A percentile compares a stretch with the other conserved stretches of the same genome.
Conservation (phyloP, 2,329 filamentous ascomycete species). For the Cladosporium oxysporum region DNA sequence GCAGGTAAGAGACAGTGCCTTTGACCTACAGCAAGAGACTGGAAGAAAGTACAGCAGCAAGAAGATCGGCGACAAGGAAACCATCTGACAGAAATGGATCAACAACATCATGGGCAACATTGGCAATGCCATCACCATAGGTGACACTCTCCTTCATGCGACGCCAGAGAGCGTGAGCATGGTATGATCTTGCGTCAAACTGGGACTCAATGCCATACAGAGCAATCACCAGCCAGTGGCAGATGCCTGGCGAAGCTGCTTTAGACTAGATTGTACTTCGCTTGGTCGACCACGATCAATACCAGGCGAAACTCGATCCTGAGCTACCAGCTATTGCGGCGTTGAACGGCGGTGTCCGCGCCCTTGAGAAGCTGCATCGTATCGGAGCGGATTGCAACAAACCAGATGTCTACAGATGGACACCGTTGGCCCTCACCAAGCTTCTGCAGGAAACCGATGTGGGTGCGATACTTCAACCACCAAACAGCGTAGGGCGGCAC, state of each 20-base stretch:
- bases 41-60: slow-evolving; percentile 20
- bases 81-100: slow-evolving; percentile 23
- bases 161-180: slow-evolving; percentile 27
- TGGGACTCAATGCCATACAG: slow-evolving; percentile 26
- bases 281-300: slow-evolving; percentile 19
- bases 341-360: slow-evolving; percentile 21
- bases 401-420: slow-evolving; percentile 25
- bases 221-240: slow-evolving; percentile 27
- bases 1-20: slow-evolving; percentile 3
- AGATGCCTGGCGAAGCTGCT: slow-evolving; percentile 12
- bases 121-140: slow-evolving; percentile 22
- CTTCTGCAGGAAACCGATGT: slow-evolving; percentile 18
- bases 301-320: slow-evolving; percentile 15
- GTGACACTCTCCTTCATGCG: slow-evolving; percentile 24
- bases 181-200: slow-evolving; percentile 27
- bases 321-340: slow-evolving; percentile 24
- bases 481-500: slow-evolving; percentile 21
- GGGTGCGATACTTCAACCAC: slow-evolving; percentile 19
- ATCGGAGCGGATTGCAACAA: slow-evolving; percentile 22
- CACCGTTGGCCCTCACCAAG: slow-evolving; percentile 21
- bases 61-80: slow-evolving; percentile 21
- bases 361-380: slow-evolving; percentile 22
- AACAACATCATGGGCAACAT: slow-evolving; percentile 25
- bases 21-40: slow-evolving; percentile 15
- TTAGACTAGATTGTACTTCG: slow-evolving; percentile 23